Evolutionary conservation across 1,284 basidiomycete species (phyloP), one percentile per base, ranked within the genome.

Genomic region (Mrakiaceae sp.): DNA sequence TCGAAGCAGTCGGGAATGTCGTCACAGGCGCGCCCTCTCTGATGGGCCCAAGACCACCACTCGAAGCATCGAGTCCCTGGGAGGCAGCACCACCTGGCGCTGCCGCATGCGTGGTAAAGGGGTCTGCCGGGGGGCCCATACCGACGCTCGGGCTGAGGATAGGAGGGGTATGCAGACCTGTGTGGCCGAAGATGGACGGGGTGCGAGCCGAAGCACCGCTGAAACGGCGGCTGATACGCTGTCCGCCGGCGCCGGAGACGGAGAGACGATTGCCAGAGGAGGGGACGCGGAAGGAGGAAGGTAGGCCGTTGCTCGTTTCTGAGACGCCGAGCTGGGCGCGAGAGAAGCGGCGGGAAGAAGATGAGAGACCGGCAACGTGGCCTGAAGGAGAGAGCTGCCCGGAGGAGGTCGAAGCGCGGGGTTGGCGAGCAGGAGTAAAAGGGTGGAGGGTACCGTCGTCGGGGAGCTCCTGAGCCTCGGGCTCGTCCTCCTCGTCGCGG

Each of bases 321-420:
- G 61, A 47, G 61, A 57, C 9, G 62, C 63, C 48, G 64, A 66
- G 43, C 75, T 16, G 56, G 82, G 83, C 14, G 81, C 78, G 62
- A 79, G 79, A 8, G 83, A 83, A 5, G 79, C 77, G n/a, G 78
- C 80, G n/a, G 81, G 50, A 42, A 14, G 51, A 46, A 5, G 50
- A 7, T 40, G 55, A 9, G 55, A 57, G 39, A 57, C 42, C 55
- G 55, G 55, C 43, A 42, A 57, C 3, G 43, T 40, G 6, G 14
- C 53, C 11, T 4, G 64, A 43, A 4, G 48, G n/a, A 16, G 48
- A 10, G 39, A 50, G 47, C 55, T 50, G n/a, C 42, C 42, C 27
- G n/a, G 62, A 27, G 12, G 44, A 47, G 42, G 16, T 42, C 9
- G 43, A 10, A 14, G 58, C 58, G 49, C 66, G 68, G 47, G 70